Percentiles rank a stretch among this genome's conserved stretches.
phyloP scores from a whole-genome alignment of 2,329 filamentous ascomycete species.

The Capronia coronata region DNA sequence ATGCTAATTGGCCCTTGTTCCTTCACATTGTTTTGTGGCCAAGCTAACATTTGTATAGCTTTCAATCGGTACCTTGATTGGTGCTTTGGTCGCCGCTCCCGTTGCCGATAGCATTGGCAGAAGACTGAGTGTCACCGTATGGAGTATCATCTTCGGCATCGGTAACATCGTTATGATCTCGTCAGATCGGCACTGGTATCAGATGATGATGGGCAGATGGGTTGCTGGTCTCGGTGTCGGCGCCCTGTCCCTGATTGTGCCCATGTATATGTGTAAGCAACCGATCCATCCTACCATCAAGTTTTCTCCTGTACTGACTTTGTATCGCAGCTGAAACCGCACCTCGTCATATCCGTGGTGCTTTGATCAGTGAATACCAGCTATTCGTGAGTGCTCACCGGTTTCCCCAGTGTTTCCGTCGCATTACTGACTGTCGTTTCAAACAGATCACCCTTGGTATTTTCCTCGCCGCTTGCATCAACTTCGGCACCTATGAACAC shows the following conservation, averaged over 20 bases:
- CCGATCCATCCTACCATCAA: not conserved
- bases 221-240: constrained; percentile 42
- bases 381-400: constrained; percentile 38
- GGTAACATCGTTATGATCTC: constrained; percentile 43
- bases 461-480: constrained; percentile 54
- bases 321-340: constrained; percentile 38
- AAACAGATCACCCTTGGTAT: constrained; percentile 53
- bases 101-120: constrained; percentile 41
- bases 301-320: not conserved
- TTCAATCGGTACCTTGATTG: constrained; percentile 69
- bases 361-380: constrained; percentile 42
- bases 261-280: constrained; percentile 35
- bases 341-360: constrained; percentile 42
- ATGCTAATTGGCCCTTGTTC: constrained; percentile 10
- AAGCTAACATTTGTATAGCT: constrained; percentile 38
- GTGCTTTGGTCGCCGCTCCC: constrained; percentile 51
- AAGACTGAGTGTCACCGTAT: constrained; percentile 39
- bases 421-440: constrained; percentile 28
- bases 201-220: constrained; percentile 57
- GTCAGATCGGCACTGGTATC: constrained; percentile 50
- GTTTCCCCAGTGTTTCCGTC: too few relatives aligned
- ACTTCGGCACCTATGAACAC: constrained; percentile 37
- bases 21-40: not conserved
- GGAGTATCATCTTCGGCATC: constrained; percentile 37
- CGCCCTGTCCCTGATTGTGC: constrained; percentile 39